Conservation (phyloP, 2,329 filamentous ascomycete genomes). For the Microsporum ferrugineum region DNA sequence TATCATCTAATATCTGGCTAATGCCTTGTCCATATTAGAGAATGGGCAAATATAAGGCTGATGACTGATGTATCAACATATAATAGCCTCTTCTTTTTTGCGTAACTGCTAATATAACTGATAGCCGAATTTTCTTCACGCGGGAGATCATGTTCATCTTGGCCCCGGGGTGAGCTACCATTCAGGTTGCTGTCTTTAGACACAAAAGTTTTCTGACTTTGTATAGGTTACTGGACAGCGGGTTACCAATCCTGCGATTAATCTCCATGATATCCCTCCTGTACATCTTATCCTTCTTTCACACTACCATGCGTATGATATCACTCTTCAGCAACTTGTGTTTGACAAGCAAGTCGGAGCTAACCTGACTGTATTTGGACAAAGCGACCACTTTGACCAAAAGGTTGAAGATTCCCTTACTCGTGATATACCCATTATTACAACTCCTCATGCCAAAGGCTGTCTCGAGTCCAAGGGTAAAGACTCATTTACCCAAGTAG, state of each 20-base stretch:
- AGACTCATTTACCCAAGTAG: constrained; percentile 43
- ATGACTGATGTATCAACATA: constrained; percentile 28
- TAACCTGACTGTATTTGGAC: neutral
- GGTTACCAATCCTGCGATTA: constrained; percentile 48
- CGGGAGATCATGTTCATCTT: constrained; percentile 55
- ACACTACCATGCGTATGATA: constrained; percentile 48
- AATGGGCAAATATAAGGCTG: constrained; percentile 31
- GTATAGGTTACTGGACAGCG: constrained; percentile 34
- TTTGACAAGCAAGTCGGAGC: neutral
- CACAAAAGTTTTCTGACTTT: neutral
- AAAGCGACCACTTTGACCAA: constrained; percentile 44
- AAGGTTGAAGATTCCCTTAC: constrained; percentile 41
- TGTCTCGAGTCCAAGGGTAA: constrained; percentile 37
- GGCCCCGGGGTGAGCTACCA: constrained; percentile 44
- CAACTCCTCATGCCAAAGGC: constrained; percentile 49
- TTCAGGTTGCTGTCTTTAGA: neutral
- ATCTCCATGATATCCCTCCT: constrained; percentile 47
- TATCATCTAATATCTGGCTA: neutral
- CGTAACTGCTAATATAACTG: neutral
- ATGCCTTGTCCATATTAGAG: constrained; percentile 16
- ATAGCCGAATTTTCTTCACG: constrained; percentile 53
- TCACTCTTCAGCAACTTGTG: neutral
- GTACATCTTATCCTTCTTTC: constrained; percentile 51
- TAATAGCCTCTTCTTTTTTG: neutral
- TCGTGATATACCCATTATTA: constrained; percentile 50